Evolutionary conservation across 2,329 filamentous ascomycete species (phyloP).

Genomic region (Epichloe elymi): DNA sequence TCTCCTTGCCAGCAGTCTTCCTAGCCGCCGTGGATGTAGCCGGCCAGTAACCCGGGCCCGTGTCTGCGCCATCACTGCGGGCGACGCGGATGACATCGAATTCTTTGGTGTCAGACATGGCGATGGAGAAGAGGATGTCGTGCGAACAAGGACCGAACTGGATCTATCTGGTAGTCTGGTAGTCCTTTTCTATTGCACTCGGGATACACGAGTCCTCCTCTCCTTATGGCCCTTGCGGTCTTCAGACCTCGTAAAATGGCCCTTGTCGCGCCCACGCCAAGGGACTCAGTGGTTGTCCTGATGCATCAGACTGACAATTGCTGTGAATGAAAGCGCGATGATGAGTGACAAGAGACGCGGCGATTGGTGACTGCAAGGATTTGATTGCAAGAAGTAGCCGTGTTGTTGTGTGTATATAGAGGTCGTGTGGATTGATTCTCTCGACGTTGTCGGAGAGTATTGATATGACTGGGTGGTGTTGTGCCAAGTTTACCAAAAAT

Average conservation of each 20-base stretch:
- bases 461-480: too few relatives aligned
- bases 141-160: background rate
- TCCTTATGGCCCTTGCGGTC: background rate
- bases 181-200: background rate
- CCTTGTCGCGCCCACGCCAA: background rate
- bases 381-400: background rate
- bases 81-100: constrained; percentile 29
- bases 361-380: background rate
- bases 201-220: background rate
- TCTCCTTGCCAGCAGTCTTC: constrained; percentile 26
- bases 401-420: too few relatives aligned
- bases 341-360: background rate
- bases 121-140: background rate
- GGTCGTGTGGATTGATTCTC: too few relatives aligned
- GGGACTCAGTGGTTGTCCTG: background rate
- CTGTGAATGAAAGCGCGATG: background rate
- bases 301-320: background rate
- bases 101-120: constrained; percentile 24
- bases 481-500: too few relatives aligned
- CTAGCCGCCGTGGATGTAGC: constrained; percentile 14
- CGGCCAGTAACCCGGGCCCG: constrained; percentile 32
- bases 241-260: background rate
- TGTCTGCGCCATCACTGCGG: constrained; percentile 33
- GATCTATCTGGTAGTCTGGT: background rate
- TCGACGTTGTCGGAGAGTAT: too few relatives aligned